Evolutionary conservation across 805 yeast species (phyloP).

Genomic region (Metschnikowia hibisci): DNA sequence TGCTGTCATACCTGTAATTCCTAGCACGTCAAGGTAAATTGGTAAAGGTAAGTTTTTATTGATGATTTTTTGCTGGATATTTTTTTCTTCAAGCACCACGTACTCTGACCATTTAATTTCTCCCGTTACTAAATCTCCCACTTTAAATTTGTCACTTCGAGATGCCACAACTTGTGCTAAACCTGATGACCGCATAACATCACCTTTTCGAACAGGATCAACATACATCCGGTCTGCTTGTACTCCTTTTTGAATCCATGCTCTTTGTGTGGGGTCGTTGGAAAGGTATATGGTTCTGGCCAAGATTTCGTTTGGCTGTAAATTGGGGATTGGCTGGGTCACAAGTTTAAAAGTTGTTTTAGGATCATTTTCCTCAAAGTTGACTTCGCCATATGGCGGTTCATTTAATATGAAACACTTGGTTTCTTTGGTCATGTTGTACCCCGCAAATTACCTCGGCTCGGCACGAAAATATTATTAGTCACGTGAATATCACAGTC

Average conservation of each 20-base stretch:
- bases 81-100: conserved; percentile 25
- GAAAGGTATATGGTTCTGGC: conserved; percentile 45
- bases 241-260: conserved; percentile 39
- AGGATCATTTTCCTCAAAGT: conserved; percentile 17
- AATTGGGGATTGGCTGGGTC: conserved; percentile 3
- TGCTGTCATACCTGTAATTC: conserved; percentile 59
- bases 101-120: conserved; percentile 47
- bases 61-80: conserved; percentile 27
- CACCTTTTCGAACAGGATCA: conserved; percentile 27
- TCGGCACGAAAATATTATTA: no score
- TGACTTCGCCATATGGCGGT: conserved; percentile 12
- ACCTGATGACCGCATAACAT: conserved; percentile 45
- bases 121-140: conserved; percentile 42
- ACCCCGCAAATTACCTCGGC: not conserved
- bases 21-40: conserved; percentile 43
- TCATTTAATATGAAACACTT: conserved; percentile 4
- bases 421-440: not conserved
- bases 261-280: conserved; percentile 59
- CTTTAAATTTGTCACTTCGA: conserved; percentile 32
- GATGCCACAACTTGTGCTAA: conserved; percentile 47
- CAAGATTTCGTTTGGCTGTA: conserved; percentile 39
- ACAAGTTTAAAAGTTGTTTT: conserved; percentile 27
- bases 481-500: no score
- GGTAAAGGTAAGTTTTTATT: conserved; percentile 30
- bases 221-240: conserved; percentile 6